Evolutionary conservation across 345 rosid genomes (phyloP), one percentile per base, ranked within the genome.

Genomic region (Hypericum androsaemum): DNA sequence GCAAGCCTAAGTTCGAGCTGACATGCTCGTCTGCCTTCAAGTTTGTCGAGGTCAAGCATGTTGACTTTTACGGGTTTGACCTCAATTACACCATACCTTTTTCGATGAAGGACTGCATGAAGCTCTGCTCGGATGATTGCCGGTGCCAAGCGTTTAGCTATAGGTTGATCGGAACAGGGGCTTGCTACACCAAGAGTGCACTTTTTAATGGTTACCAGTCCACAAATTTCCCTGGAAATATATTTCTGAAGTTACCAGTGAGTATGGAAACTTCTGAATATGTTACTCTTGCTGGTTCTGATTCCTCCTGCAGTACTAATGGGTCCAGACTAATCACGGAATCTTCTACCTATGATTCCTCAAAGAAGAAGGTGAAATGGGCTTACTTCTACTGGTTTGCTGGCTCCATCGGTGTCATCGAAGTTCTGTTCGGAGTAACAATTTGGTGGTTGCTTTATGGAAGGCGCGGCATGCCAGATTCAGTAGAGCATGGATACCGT

Each of bases 51-150:
- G 36, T 78, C 37, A 54, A 16, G 1, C 40, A 62, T 0, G 53
- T 57, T 0, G 75, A 76, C 41, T 73, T 43, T 47, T 71, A 51
- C 7, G 79, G 80, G n/a, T 73, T 51, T 48, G 80, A 75, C 48
- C 60, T 57, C 37, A 43, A 37, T 43, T 68, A 0, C 52, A 22
- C 1, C 12, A 0, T 0, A 0, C 6, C 0, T 1, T 11, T 6
- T 40, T 39, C 76, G n/a, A 41, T 53, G 5, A 61, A 72, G 7
- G 9, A 6, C 4, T 78, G 78, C 63, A 58, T 40, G 60, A 58
- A 67, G 17, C 17, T 36, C 37, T 75, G 79, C 71, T 22, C 56
- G 54, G 52, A 37, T 0, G 69, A 68, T 57, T 71, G 71, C 53
- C 66, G 14, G 47, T 78, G 83, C 51, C 35, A 32, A 32, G 84